Evolutionary conservation across 2,329 filamentous ascomycete species (phyloP).

Genomic region (Epichloe uncinata): DNA sequence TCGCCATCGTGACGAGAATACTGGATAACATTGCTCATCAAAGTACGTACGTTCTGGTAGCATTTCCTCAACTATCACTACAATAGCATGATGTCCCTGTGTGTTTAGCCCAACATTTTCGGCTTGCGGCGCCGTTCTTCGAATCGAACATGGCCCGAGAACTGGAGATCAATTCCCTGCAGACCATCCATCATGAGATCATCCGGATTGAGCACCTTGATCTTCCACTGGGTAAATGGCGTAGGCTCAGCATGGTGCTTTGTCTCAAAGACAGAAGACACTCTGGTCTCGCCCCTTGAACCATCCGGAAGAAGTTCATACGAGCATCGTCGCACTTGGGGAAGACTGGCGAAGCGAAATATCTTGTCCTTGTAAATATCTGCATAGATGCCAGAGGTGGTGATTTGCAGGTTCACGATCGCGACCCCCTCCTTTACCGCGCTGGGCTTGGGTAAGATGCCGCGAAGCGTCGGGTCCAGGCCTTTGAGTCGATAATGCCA

Average conservation of each 20-base stretch:
- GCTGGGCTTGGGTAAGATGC: background rate
- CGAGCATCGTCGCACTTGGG: background rate
- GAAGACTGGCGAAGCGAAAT: background rate
- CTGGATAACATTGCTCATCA: no score
- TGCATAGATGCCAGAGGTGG: background rate
- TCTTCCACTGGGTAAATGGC: background rate
- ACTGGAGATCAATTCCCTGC: background rate
- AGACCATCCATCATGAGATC: background rate
- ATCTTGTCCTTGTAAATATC: background rate
- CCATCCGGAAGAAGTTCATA: background rate
- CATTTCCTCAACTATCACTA: no score
- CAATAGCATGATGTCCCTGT: no score
- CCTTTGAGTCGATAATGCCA: background rate
- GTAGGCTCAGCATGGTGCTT: background rate
- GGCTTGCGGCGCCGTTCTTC: background rate
- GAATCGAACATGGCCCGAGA: background rate
- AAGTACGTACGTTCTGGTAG: no score
- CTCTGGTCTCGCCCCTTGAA: background rate
- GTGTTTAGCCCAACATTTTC: background rate
- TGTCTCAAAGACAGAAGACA: background rate
- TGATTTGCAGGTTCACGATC: background rate
- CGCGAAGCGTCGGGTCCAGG: background rate
- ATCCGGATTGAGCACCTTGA: background rate
- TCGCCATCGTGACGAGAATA: no score
- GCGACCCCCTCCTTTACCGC: background rate